Evolutionary conservation across 139 green algal genomes (phyloP).

Genomic region (Deuterostichococcus epilithicus): DNA sequence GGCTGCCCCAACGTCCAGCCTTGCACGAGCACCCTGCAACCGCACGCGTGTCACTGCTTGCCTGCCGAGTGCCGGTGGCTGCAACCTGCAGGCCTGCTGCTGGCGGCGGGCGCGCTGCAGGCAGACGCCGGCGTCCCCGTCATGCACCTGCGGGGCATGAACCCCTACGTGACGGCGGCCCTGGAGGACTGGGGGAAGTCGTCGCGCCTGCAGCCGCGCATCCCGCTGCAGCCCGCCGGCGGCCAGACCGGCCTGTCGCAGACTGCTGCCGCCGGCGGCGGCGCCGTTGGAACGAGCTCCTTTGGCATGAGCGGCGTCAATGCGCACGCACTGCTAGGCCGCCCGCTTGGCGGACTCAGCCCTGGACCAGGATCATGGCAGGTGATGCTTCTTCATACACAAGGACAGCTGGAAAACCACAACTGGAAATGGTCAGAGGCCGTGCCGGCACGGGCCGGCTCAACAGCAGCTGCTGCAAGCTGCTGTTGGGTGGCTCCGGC

Average conservation of each 20-base stretch:
- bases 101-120: constrained; percentile 26
- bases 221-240: not conserved
- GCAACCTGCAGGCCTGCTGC: constrained; percentile 39
- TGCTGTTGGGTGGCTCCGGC: too few species aligned
- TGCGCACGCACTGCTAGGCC: constrained; percentile 22
- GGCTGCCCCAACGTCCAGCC: too few species aligned
- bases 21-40: too few species aligned
- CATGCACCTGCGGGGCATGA: constrained; percentile 57
- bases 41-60: too few species aligned
- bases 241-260: not conserved
- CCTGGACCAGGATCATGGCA: not conserved
- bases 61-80: too few species aligned
- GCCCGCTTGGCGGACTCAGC: not conserved
- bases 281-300: constrained; percentile 46
- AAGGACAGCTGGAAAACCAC: not conserved
- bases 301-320: constrained; percentile 65
- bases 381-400: not conserved
- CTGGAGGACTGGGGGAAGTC: constrained; percentile 29
- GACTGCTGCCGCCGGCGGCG: not conserved
- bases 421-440: constrained; percentile 2
- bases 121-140: constrained; percentile 21
- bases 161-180: constrained; percentile 50
- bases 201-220: not conserved
- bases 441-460: too few species aligned
- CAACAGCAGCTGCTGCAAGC: too few species aligned